phyloP scores from a whole-genome alignment of 1,284 basidiomycete species.

The Entoloma clypeatum region DNA sequence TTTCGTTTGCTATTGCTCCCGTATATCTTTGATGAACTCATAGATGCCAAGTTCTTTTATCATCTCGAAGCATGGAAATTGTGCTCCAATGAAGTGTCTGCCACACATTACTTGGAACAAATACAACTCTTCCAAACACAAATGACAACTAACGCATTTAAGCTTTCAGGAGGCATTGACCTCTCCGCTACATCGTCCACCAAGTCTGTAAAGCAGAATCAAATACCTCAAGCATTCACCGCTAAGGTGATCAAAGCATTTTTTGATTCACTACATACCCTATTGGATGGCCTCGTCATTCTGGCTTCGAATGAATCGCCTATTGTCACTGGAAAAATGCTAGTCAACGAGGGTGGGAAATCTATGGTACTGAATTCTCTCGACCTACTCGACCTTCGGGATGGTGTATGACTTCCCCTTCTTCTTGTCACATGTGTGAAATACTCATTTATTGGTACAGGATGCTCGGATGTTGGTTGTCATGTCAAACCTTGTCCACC shows the following conservation, averaged over 20 bases:
- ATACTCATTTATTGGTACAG: slow-evolving; percentile 37
- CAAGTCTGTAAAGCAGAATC: slow-evolving; percentile 53
- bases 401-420: slow-evolving; percentile 46
- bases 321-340: slow-evolving; percentile 39
- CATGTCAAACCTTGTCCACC: slow-evolving; percentile 83
- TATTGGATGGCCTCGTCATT: slow-evolving; percentile 86
- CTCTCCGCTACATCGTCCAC: slow-evolving; percentile 42
- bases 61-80: slow-evolving; percentile 84
- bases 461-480: slow-evolving; percentile 87
- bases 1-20: slow-evolving; percentile 11
- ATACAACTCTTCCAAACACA: slow-evolving; percentile 85
- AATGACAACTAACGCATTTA: slow-evolving; percentile 76
- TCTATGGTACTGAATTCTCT: slow-evolving; percentile 42
- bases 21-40: slow-evolving; percentile 6
- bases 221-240: slow-evolving; percentile 54
- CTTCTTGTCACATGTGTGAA: slow-evolving; percentile 3
- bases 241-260: slow-evolving; percentile 83
- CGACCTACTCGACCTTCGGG: slow-evolving; percentile 56
- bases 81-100: slow-evolving; percentile 51
- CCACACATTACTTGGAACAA: slow-evolving; percentile 67
- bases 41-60: slow-evolving; percentile 86
- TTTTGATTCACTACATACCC: slow-evolving; percentile 83
- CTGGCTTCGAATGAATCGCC: slow-evolving; percentile 76
- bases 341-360: slow-evolving; percentile 28
- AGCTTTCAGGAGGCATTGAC: slow-evolving; percentile 80